These are phyloP conservation scores for Ogataea sp. DNA, from an alignment of 805 yeast genomes.

Conservation along the genomic window DNA sequence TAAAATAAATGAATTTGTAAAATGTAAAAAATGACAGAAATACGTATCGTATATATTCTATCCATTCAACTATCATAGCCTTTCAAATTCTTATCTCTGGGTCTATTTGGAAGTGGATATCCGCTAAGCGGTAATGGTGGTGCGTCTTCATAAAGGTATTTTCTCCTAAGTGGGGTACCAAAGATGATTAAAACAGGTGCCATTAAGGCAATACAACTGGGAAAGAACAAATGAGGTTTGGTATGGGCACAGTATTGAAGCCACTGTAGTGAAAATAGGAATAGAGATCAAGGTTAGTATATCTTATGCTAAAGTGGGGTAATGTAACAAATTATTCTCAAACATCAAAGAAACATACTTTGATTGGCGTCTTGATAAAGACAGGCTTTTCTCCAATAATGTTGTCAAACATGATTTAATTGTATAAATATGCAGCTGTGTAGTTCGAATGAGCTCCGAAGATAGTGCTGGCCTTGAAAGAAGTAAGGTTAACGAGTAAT, in stretches of 20 bases:
- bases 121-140: conserved; percentile 52
- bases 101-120: conserved; percentile 48
- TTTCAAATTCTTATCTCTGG: conserved; percentile 37
- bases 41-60: too few species aligned
- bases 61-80: conserved; percentile 45
- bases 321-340: not conserved
- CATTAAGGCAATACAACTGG: conserved; percentile 53
- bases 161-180: conserved; percentile 63
- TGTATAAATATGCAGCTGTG: not conserved
- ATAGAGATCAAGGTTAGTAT: not conserved
- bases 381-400: not conserved
- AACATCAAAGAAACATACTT: not conserved
- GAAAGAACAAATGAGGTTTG: conserved; percentile 65
- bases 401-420: not conserved
- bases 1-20: not conserved
- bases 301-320: not conserved
- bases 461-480: too few species aligned
- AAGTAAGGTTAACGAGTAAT: too few species aligned
- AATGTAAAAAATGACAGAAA: too few species aligned
- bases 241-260: conserved; percentile 67
- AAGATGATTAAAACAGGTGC: conserved; percentile 58
- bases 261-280: conserved; percentile 37
- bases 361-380: not conserved
- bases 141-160: conserved; percentile 56
- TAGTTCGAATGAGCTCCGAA: too few species aligned